Conservation (phyloP, 352 stramenopile species). For the Thalassiosira ordinaria region DNA sequence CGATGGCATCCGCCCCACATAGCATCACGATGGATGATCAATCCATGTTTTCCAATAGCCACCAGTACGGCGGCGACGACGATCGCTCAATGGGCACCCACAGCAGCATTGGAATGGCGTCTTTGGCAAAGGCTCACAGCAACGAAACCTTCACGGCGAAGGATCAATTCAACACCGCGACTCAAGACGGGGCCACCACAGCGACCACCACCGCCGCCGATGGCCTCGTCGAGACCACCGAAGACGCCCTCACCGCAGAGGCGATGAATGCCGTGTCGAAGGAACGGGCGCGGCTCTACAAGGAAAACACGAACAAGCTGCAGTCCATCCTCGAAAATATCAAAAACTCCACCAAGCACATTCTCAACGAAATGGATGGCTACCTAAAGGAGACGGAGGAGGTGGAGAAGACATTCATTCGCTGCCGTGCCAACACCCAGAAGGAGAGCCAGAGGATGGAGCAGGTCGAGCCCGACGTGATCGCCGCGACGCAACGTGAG, state of each 20-base stretch:
- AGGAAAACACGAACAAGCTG: conserved; percentile 39
- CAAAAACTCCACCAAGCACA: conserved; percentile 43
- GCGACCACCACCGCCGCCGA: neutral
- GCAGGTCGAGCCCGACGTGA: conserved; percentile 57
- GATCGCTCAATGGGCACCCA: neutral
- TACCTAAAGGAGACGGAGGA: conserved; percentile 42
- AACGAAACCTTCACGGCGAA: neutral
- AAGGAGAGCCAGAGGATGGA: conserved; percentile 57
- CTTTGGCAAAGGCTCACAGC: neutral
- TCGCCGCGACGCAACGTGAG: conserved; percentile 38
- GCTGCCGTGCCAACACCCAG: conserved; percentile 42
- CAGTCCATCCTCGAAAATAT: conserved; percentile 48
- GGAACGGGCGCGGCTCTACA: conserved; percentile 21
- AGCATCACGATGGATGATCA: neutral
- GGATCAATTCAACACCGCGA: neutral
- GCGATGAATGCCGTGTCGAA: conserved; percentile 11
- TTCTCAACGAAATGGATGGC: conserved; percentile 47
- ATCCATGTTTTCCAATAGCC: neutral
- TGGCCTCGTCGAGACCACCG: neutral
- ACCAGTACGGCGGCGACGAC: neutral
- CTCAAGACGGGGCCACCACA: neutral
- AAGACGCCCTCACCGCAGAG: conserved; percentile 15
- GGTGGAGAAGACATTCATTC: conserved; percentile 47
- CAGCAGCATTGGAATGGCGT: neutral
- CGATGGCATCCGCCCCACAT: neutral